Evolutionary conservation across 192 early-diverging fungal species (phyloP), one percentile per base, ranked within the genome.

Genomic region (Geranomyces michiganensis): DNA sequence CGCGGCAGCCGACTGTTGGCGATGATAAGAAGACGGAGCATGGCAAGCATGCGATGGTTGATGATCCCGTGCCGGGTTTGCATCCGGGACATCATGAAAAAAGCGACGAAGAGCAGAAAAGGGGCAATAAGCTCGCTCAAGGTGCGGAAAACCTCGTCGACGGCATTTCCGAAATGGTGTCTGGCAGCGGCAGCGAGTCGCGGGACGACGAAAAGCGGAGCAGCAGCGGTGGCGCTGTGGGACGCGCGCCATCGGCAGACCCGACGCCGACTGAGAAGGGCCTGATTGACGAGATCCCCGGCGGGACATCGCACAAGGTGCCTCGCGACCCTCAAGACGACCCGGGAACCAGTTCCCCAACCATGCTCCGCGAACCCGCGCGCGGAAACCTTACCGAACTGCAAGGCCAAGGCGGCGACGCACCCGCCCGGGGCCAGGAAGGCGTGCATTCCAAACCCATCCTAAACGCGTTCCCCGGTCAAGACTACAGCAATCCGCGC

Each of bases 401-500:
- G 6, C 58, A 60, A 29, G 58, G 31, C 58, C 15, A 33, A 8
- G 2, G 6, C 7, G 58, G 58, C 24, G 58, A 60, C 29, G 51
- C n/a, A 7, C n/a, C 51, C 19, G 58, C 58, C 24, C 58, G 29
- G 6, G 21, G 3, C 29, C 21, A 27, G 8, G 58, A 29, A 4
- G 30, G 17, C 58, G 58, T 19, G 29, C 15, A 26, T 5, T 55
- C 71, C 53, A 58, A 56, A 27, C 72, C 79, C 0, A 22, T 71
- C 32, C 33, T 59, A n/a, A 82, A 84, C 62, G 72, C 68, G 43
- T 88, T 82, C 65, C 84, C 68, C 47, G 47, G 76, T 63, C 31
- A 74, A 78, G 93, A 95, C 79, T 95, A 90, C 79, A 89, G 85
- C 75, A 94, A 95, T 72, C 89, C 92, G 32, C 90, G 93, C 24